These are phyloP conservation scores for Tagetes erecta DNA, from an alignment of 129 eudicot genomes.

Conservation along the genomic window DNA sequence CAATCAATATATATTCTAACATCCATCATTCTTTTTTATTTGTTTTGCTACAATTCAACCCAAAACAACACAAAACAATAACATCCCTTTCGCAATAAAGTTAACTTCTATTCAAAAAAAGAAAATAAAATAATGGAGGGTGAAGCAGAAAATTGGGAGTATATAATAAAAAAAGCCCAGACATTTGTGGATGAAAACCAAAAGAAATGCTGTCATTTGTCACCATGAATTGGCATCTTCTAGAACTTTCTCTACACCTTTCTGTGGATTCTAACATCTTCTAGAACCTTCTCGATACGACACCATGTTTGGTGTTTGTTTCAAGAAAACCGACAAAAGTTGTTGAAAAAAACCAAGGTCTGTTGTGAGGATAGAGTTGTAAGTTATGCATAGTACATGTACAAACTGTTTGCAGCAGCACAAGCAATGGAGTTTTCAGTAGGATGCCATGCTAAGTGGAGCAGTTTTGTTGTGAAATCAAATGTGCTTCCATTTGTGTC, in stretches of 20 bases:
- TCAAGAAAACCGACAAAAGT: constrained; percentile 26
- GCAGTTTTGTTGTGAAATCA: constrained; percentile 92
- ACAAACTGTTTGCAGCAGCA: constrained; percentile 99
- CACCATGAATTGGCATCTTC: constrained; percentile 16
- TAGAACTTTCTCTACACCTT: constrained; percentile 6
- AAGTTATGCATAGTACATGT: constrained; percentile 89
- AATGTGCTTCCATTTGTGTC: constrained; percentile 90
- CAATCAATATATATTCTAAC: background rate
- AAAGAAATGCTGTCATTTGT: constrained; percentile 10
- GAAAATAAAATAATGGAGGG: constrained; percentile 33
- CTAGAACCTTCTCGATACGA: constrained; percentile 22
- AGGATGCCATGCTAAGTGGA: constrained; percentile 99
- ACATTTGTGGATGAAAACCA: constrained; percentile 15
- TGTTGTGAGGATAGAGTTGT: constrained; percentile 10
- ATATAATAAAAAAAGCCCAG: constrained; percentile 13
- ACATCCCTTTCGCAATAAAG: constrained; percentile 31
- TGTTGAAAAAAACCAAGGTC: background rate
- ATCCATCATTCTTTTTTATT: background rate
- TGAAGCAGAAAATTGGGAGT: constrained; percentile 35
- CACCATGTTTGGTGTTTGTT: constrained; percentile 23
- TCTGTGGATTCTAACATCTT: constrained; percentile 26
- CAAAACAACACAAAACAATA: constrained; percentile 23
- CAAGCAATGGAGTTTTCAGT: constrained; percentile 94
- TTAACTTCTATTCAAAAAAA: constrained; percentile 27
- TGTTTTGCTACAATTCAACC: constrained; percentile 52